Percentiles rank a stretch among this genome's conserved stretches.
These are phyloP conservation scores for Echites panduratus DNA, from an alignment of 257 asterid genomes.

Conservation along the genomic window DNA sequence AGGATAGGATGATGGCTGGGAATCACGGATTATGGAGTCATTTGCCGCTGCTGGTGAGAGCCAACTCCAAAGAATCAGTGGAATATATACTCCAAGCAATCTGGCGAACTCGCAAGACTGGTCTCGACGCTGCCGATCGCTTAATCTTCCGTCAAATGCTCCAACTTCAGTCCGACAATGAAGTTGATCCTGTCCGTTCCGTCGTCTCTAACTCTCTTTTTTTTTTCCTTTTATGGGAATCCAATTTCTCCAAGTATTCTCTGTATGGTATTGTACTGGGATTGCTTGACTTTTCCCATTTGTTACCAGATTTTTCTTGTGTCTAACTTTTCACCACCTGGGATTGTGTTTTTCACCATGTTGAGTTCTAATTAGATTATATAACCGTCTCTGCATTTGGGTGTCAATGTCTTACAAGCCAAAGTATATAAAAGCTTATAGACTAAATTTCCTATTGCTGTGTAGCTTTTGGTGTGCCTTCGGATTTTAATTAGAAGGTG, in stretches of 20 bases:
- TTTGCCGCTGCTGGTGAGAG: slow-evolving; percentile 62
- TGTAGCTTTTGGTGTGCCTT: slow-evolving; percentile 75
- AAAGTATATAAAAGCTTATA: not conserved
- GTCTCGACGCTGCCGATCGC: slow-evolving; percentile 73
- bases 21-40: slow-evolving; percentile 56
- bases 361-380: not conserved
- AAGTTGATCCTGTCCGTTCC: slow-evolving; percentile 59
- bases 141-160: slow-evolving; percentile 59
- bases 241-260: not conserved
- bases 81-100: slow-evolving; percentile 76
- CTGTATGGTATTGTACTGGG: not conserved
- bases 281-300: not conserved
- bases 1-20: not conserved
- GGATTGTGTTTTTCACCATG: too few relatives aligned
- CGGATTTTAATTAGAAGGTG: slow-evolving; percentile 59
- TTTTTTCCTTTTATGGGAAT: not conserved
- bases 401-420: not conserved
- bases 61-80: slow-evolving; percentile 70
- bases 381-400: not conserved
- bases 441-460: not conserved
- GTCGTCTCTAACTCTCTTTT: not conserved
- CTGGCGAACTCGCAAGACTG: slow-evolving; percentile 82
- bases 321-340: too few relatives aligned
- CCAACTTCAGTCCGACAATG: slow-evolving; percentile 53
- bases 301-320: not conserved